phyloP scores from a whole-genome alignment of 2,329 filamentous ascomycete species.

The Byssochlamys sp. region DNA sequence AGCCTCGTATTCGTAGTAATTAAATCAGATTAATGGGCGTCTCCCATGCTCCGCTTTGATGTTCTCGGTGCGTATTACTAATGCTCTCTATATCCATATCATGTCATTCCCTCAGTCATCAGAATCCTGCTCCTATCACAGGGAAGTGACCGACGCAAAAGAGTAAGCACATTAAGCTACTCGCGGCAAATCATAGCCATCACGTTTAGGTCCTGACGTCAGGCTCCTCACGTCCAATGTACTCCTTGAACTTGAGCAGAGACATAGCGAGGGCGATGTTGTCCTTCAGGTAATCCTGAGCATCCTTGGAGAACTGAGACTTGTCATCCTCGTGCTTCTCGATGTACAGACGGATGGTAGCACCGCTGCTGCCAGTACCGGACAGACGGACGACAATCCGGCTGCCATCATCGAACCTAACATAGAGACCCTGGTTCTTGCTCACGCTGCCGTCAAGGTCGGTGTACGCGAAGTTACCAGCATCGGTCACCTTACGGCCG shows the following conservation, averaged over 20 bases:
- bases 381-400: constrained; percentile 91
- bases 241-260: constrained; percentile 86
- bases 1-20: background rate
- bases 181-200: constrained; percentile 3
- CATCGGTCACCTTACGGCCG: constrained; percentile 75
- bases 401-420: constrained; percentile 87
- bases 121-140: constrained; percentile 1
- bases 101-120: background rate
- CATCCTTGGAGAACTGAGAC: constrained; percentile 67
- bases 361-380: constrained; percentile 86
- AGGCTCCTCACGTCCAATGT: constrained; percentile 81
- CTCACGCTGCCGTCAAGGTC: constrained; percentile 95
- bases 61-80: constrained; percentile 1
- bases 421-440: constrained; percentile 90
- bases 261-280: constrained; percentile 77
- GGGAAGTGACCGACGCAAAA: background rate
- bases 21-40: background rate
- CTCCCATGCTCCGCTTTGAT: background rate
- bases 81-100: constrained; percentile 2
- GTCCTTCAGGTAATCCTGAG: constrained; percentile 86
- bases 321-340: constrained; percentile 86
- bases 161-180: background rate
- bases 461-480: constrained; percentile 95
- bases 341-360: constrained; percentile 92
- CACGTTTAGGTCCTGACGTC: constrained; percentile 78